phyloP scores from a whole-genome alignment of 2,329 filamentous ascomycete genomes.

The Xylaria sp. region DNA sequence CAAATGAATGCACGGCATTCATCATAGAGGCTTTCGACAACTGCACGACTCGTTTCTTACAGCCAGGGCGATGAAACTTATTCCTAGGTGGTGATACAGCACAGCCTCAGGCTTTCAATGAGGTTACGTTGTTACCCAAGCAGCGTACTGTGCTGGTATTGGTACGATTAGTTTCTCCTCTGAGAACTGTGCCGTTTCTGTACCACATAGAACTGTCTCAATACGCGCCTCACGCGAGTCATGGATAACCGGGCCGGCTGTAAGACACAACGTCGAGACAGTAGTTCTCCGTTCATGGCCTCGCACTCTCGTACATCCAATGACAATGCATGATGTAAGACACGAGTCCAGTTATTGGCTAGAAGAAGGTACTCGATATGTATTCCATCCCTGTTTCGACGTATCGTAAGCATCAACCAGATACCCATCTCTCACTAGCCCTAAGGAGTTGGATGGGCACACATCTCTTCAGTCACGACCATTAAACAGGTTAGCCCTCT shows the following conservation, averaged over 20 bases:
- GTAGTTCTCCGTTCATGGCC: neutral
- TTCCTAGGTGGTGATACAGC: neutral
- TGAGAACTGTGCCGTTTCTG: constrained; percentile 19
- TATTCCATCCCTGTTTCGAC: constrained; percentile 25
- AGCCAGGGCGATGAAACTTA: neutral
- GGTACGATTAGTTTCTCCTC: neutral
- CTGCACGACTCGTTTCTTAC: neutral
- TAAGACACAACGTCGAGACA: neutral
- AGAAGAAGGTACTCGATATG: constrained; percentile 17
- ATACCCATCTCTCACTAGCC: constrained; percentile 10
- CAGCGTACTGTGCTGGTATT: neutral
- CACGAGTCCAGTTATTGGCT: neutral
- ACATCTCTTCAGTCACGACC: constrained; percentile 19
- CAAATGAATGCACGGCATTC: neutral
- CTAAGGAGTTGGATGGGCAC: constrained; percentile 15
- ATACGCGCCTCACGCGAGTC: neutral
- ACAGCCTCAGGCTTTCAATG: neutral
- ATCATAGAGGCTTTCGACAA: neutral
- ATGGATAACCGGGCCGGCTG: neutral
- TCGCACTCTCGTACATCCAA: neutral
- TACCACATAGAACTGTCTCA: constrained; percentile 9
- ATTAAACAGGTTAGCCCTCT: constrained; percentile 26
- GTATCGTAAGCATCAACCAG: constrained; percentile 26
- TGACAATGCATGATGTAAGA: constrained; percentile 8
- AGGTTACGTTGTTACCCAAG: neutral